These are phyloP conservation scores for Sanghuangporus baumii DNA, from an alignment of 1,284 basidiomycete species.

Conservation along the genomic window DNA sequence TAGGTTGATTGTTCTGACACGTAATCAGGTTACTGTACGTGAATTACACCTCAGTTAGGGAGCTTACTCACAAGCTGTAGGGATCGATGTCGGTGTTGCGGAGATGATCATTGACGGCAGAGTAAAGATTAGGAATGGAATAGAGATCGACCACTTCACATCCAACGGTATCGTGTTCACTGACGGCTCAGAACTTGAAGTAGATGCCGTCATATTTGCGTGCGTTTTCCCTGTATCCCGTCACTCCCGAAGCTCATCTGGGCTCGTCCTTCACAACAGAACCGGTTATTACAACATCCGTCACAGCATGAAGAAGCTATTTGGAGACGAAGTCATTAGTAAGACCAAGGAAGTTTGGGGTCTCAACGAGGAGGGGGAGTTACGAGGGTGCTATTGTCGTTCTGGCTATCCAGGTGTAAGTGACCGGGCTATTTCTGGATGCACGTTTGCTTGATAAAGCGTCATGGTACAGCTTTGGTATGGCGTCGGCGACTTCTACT, in stretches of 20 bases:
- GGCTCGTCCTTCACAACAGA: not conserved
- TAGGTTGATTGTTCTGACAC: not conserved
- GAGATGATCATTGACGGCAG: conserved; percentile 26
- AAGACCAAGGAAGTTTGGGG: conserved; percentile 23
- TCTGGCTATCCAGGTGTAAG: conserved; percentile 31
- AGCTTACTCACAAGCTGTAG: not conserved
- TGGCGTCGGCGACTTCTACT: conserved; percentile 30
- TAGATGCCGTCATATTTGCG: conserved; percentile 29
- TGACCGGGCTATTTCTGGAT: not conserved
- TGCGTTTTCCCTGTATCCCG: conserved; percentile 19
- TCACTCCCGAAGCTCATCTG: not conserved
- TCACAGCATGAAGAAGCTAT: conserved; percentile 15
- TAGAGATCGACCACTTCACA: conserved; percentile 25
- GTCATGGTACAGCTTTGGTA: conserved; percentile 29
- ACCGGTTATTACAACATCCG: conserved; percentile 14
- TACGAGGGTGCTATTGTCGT: conserved; percentile 22
- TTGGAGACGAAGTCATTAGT: conserved; percentile 24
- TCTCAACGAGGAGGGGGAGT: conserved; percentile 25
- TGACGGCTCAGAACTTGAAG: conserved; percentile 28
- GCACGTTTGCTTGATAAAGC: not conserved
- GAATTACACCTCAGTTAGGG: conserved; percentile 16
- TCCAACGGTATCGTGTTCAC: conserved; percentile 26
- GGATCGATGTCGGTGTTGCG: conserved; percentile 36
- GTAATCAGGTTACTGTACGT: conserved; percentile 3
- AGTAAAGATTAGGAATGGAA: conserved; percentile 27